phyloP scores from a whole-genome alignment of 306 rosid species.

The Vigna hirtella region DNA sequence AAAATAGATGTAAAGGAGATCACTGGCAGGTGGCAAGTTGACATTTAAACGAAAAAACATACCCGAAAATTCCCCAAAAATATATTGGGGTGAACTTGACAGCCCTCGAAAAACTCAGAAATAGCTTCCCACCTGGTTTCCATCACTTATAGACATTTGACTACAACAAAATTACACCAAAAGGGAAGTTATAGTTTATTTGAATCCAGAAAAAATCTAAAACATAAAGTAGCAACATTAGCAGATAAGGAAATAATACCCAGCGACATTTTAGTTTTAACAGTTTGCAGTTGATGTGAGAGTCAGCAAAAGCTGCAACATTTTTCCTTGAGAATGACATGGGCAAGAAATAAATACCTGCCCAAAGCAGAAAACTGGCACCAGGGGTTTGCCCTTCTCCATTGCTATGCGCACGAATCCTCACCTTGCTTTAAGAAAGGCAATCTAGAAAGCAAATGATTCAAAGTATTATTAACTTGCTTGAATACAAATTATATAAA shows the following conservation, averaged over 20 bases:
- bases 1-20: conserved; percentile 22
- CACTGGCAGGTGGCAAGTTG: conserved; percentile 6
- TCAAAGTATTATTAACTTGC: conserved; percentile 30
- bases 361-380: conserved; percentile 96
- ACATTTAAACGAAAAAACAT: conserved; percentile 41
- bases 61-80: conserved; percentile 96
- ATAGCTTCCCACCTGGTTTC: conserved; percentile 83
- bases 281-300: conserved; percentile 19
- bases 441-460: conserved; percentile 57
- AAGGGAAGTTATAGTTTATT: conserved; percentile 35
- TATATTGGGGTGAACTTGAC: conserved; percentile 83
- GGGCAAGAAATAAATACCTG: conserved; percentile 61
- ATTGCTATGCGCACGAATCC: conserved; percentile 94
- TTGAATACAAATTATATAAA: conserved; percentile 26
- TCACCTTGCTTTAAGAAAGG: conserved; percentile 82
- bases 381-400: conserved; percentile 77
- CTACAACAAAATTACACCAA: conserved; percentile 53
- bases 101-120: conserved; percentile 76
- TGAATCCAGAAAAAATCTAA: conserved; percentile 11
- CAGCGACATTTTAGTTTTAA: not conserved
- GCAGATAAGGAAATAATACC: conserved; percentile 14
- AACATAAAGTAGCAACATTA: conserved; percentile 17
- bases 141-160: conserved; percentile 87
- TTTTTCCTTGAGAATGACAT: not conserved
- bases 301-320: conserved; percentile 38